Evolutionary conservation across 257 asterid species (phyloP), one percentile per base, ranked within the genome.

Genomic region (Forsythia viridissima): DNA sequence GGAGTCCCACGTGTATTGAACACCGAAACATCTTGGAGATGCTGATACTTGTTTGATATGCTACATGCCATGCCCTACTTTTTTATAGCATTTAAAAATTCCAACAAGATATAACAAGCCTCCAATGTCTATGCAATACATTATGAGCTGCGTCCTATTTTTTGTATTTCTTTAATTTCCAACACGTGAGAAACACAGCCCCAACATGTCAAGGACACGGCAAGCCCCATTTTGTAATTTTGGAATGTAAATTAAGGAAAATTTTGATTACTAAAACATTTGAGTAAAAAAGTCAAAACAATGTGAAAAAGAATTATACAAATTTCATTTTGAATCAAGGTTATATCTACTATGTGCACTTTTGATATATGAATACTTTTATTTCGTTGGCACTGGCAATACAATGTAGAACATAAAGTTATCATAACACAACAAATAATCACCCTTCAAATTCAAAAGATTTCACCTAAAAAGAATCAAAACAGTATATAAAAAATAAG

Each of bases 371-470:
- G 66, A 57, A n/a, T 5, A n/a, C 9, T 0, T 18, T 6, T 30
- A 30, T 30, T n/a, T 57, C 7, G 11, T 57, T 57, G n/a, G 30
- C 21, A 57, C 66, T 16, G n/a, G 66, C 7, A 57, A 57, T 57
- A 57, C 30, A 57, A 57, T 57, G 66, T n/a, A 57, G 24, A 57
- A n/a, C 4, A 20, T n/a, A n/a, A 6, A 55, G 8, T 6, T 55
- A 55, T 80, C 83, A 70, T 16, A 95, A 87, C 82, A 95, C 5
- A 73, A 63, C 21, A 4, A 67, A 38, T 71, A 40, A n/a, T 15
- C 20, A 48, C 5, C 59, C 59, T 48, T 48, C 59, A 70, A 13
- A 57, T 6, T 16, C 20, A 46, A 73, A 52, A 76, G 38, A 18
- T 6, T n/a, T 76, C 34, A 18, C 30, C 44, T 0, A 13, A 38